Percentiles rank a stretch among this genome's conserved stretches.
phyloP scores from a whole-genome alignment of 768 basidiomycete species.

The Crucibulum laeve region DNA sequence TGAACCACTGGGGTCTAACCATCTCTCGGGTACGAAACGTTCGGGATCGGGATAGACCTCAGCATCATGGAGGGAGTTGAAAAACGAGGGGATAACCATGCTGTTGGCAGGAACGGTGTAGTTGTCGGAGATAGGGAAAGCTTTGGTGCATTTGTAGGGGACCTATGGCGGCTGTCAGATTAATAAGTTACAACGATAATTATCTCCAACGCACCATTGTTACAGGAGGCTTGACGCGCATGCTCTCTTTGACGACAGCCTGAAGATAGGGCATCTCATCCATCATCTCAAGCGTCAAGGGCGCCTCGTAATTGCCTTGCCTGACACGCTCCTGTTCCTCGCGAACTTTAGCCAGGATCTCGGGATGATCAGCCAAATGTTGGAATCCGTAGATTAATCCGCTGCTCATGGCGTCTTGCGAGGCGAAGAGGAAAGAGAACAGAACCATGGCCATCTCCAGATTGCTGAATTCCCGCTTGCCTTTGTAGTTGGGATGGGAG shows the following conservation, averaged over 20 bases:
- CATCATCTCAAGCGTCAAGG: constrained; percentile 82
- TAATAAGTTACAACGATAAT: not conserved
- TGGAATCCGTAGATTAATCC: constrained; percentile 96
- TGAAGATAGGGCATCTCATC: constrained; percentile 91
- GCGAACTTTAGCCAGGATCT: constrained; percentile 81
- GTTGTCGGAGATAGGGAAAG: constrained; percentile 88
- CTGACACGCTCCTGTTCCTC: constrained; percentile 88
- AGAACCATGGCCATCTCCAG: constrained; percentile 96
- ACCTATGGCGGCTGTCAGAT: constrained; percentile 45
- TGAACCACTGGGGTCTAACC: constrained; percentile 76
- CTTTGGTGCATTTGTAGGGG: constrained; percentile 85
- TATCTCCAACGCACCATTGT: constrained; percentile 67
- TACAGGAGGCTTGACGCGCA: constrained; percentile 90
- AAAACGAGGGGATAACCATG: constrained; percentile 95
- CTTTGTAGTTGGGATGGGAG: constrained; percentile 63
- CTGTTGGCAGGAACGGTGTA: constrained; percentile 89
- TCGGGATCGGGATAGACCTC: constrained; percentile 86
- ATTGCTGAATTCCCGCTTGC: constrained; percentile 84
- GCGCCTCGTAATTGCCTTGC: constrained; percentile 67
- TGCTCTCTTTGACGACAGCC: constrained; percentile 91
- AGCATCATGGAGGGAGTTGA: constrained; percentile 88
- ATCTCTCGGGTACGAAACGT: constrained; percentile 80
- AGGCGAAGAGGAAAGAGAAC: constrained; percentile 94
- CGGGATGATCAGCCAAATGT: constrained; percentile 89
- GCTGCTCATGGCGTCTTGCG: constrained; percentile 97